Percentiles rank a stretch among this genome's conserved stretches.
Conservation (phyloP, 2,329 filamentous ascomycete species). For the Beauveria bassiana region DNA sequence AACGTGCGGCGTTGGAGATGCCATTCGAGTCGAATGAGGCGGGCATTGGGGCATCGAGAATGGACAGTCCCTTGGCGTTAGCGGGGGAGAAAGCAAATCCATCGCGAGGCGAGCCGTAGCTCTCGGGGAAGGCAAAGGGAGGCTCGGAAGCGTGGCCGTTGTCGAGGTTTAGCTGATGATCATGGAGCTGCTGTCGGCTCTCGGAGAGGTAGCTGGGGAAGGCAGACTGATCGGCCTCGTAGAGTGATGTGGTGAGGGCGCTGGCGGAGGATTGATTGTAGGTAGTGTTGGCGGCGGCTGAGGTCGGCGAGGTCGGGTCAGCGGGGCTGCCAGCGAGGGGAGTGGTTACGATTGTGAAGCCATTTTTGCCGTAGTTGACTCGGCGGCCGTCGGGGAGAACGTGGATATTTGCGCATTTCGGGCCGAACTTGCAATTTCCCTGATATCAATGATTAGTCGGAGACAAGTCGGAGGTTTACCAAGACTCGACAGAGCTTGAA, state of each 20-base stretch:
- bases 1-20: constrained; percentile 82
- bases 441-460: constrained; percentile 27
- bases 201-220: constrained; percentile 33
- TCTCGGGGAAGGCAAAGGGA: constrained; percentile 47
- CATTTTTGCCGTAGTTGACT: constrained; percentile 71
- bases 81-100: constrained; percentile 75
- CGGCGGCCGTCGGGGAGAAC: constrained; percentile 88
- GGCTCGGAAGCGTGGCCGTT: constrained; percentile 51
- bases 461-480: not conserved
- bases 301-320: constrained; percentile 37
- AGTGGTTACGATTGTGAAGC: constrained; percentile 54
- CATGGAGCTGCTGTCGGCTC: constrained; percentile 34
- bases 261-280: constrained; percentile 45
- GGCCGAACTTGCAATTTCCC: constrained; percentile 98
- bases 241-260: constrained; percentile 55
- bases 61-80: constrained; percentile 66
- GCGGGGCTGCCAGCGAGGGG: constrained; percentile 61
- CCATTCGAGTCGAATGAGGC: constrained; percentile 96
- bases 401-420: constrained; percentile 95
- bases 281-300: constrained; percentile 39
- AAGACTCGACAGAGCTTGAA: not conserved
- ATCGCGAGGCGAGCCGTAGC: constrained; percentile 80
- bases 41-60: constrained; percentile 84
- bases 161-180: constrained; percentile 45
- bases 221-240: constrained; percentile 33